phyloP scores from a whole-genome alignment of 2,329 filamentous ascomycete species.

The Diaporthe sp. region DNA sequence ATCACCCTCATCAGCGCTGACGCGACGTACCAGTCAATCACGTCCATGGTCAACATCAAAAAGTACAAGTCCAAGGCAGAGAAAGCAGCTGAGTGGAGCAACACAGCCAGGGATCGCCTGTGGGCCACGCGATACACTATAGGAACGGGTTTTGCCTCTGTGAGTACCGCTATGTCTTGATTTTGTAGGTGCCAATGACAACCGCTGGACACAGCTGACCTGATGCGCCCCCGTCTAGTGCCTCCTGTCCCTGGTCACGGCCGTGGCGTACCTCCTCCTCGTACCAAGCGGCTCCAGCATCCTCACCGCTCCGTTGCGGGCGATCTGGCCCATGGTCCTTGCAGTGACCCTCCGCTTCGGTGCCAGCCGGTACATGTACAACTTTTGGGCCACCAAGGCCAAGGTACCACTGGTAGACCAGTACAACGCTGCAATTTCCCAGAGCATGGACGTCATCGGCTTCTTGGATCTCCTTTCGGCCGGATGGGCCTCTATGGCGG shows the following conservation, averaged over 20 bases:
- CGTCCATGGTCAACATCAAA: conserved; percentile 42
- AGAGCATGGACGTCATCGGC: conserved; percentile 39
- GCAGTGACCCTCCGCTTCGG: conserved; percentile 34
- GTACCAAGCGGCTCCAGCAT: conserved; percentile 20
- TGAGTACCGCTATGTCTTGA: conserved; percentile 25
- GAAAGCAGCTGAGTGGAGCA: conserved; percentile 45
- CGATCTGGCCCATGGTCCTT: conserved; percentile 38
- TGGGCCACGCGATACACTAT: conserved; percentile 44
- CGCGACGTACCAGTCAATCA: conserved; percentile 38
- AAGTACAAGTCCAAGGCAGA: conserved; percentile 43
- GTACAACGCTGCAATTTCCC: conserved; percentile 44
- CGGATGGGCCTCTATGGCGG: conserved; percentile 40
- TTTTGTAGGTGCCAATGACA: not conserved
- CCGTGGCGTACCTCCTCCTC: conserved; percentile 30
- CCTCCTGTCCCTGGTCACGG: conserved; percentile 30
- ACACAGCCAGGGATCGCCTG: conserved; percentile 40
- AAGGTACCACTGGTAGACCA: conserved; percentile 44
- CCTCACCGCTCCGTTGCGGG: conserved; percentile 24
- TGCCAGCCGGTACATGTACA: conserved; percentile 40
- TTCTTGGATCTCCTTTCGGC: conserved; percentile 36
- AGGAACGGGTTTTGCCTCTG: conserved; percentile 41
- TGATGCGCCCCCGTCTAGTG: conserved; percentile 5
- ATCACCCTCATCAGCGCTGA: conserved; percentile 39
- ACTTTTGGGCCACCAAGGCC: conserved; percentile 42
- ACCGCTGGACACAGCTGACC: not conserved